Evolutionary conservation across 1,139 yeast species (phyloP).

Genomic region (Petasospora rhodanensis): DNA sequence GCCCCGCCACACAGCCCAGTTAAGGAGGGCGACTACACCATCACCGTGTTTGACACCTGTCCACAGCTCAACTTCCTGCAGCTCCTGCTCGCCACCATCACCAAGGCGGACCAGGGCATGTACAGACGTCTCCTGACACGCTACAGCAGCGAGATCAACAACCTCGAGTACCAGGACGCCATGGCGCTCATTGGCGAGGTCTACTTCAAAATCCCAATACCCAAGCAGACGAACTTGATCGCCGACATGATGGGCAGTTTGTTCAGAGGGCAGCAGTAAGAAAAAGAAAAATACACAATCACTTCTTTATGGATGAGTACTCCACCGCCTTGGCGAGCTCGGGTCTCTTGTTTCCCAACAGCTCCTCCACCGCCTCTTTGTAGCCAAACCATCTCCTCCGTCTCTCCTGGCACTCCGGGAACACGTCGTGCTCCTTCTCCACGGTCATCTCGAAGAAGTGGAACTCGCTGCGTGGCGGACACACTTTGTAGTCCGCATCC

Average conservation of each 20-base stretch:
- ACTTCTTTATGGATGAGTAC: conserved; percentile 25
- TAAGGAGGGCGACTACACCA: conserved; percentile 8
- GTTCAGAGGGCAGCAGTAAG: conserved; percentile 4
- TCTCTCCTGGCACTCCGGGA: conserved; percentile 71
- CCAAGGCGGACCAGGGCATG: conserved; percentile 46
- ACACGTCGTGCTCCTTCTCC: conserved; percentile 47
- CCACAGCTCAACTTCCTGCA: conserved; percentile 65
- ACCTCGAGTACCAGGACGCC: conserved; percentile 36
- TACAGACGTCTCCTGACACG: conserved; percentile 50
- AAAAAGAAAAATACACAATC: not conserved
- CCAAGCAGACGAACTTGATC: conserved; percentile 60
- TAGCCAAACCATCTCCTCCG: conserved; percentile 73
- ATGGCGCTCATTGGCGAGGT: conserved; percentile 50
- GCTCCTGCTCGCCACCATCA: conserved; percentile 58
- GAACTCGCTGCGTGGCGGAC: conserved; percentile 67
- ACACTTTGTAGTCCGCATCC: conserved; percentile 5
- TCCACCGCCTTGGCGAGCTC: conserved; percentile 67
- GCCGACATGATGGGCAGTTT: conserved; percentile 87
- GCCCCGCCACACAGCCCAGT: conserved; percentile 12
- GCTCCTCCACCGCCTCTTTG: conserved; percentile 64
- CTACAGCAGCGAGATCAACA: conserved; percentile 37
- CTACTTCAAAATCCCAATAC: conserved; percentile 56
- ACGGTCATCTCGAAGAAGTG: conserved; percentile 78
- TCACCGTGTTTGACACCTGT: conserved; percentile 17
- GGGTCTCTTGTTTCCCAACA: conserved; percentile 55